Evolutionary conservation across 2,329 filamentous ascomycete species (phyloP).

Genomic region (Colletotrichum musicola): DNA sequence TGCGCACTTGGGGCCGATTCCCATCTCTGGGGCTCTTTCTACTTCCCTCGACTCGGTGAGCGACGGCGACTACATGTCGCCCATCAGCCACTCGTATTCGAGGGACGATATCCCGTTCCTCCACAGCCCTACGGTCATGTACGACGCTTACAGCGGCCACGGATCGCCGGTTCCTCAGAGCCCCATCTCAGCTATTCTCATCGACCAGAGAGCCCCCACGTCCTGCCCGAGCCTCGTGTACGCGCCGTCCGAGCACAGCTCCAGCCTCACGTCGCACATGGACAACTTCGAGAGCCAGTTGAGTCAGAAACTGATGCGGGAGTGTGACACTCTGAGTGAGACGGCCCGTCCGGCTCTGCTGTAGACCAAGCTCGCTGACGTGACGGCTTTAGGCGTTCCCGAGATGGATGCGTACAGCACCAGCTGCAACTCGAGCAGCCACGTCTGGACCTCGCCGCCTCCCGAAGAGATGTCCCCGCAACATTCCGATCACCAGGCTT

Average conservation of each 20-base stretch:
- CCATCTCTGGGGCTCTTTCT: slow-evolving; percentile 64
- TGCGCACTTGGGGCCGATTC: slow-evolving; percentile 52
- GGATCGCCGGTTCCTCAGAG: slow-evolving; percentile 68
- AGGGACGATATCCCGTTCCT: slow-evolving; percentile 65
- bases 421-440: slow-evolving; percentile 61
- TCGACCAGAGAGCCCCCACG: slow-evolving; percentile 67
- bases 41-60: slow-evolving; percentile 71
- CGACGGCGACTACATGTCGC: slow-evolving; percentile 73
- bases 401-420: slow-evolving; percentile 66
- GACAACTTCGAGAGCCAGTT: slow-evolving; percentile 69
- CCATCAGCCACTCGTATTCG: slow-evolving; percentile 68
- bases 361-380: slow-evolving; percentile 40
- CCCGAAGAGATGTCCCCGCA: slow-evolving; percentile 61
- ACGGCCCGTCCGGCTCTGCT: slow-evolving; percentile 40
- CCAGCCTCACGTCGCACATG: slow-evolving; percentile 70
- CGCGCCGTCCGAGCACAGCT: slow-evolving; percentile 70
- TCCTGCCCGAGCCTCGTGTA: slow-evolving; percentile 73
- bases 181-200: slow-evolving; percentile 66
- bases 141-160: slow-evolving; percentile 67
- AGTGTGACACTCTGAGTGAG: slow-evolving; percentile 69
- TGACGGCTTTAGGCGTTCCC: slow-evolving; percentile 59
- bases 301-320: slow-evolving; percentile 65
- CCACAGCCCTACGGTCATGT: slow-evolving; percentile 66
- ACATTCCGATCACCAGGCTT: slow-evolving; percentile 56
- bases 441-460: slow-evolving; percentile 61